Evolutionary conservation across 2,329 filamentous ascomycete genomes (phyloP).

Genomic region (Teratosphaeria nubilosa): DNA sequence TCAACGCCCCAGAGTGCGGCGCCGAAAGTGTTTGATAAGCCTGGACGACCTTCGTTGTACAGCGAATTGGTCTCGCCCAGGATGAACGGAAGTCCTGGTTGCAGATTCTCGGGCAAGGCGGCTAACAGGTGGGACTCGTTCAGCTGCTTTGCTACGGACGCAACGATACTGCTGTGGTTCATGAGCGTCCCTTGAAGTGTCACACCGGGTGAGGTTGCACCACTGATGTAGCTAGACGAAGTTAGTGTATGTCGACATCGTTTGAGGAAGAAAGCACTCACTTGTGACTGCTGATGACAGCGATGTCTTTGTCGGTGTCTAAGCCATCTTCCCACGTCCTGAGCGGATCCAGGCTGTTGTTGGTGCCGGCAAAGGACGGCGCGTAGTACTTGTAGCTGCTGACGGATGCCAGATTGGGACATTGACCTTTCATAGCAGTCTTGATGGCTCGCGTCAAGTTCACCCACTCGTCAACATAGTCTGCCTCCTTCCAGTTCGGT

Average conservation of each 20-base stretch:
- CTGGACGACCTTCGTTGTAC: conserved; percentile 51
- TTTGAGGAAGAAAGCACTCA: conserved; percentile 23
- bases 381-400: conserved; percentile 44
- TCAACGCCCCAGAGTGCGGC: conserved; percentile 56
- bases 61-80: conserved; percentile 54
- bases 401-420: conserved; percentile 38
- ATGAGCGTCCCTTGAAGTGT: conserved; percentile 53
- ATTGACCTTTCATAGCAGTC: conserved; percentile 35
- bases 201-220: conserved; percentile 48
- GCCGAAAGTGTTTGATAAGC: conserved; percentile 55
- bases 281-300: conserved; percentile 51
- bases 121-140: conserved; percentile 38
- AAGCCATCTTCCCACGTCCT: conserved; percentile 46
- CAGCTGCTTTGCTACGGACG: conserved; percentile 40
- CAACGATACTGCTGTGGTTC: conserved; percentile 49
- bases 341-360: conserved; percentile 42
- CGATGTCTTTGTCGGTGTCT: conserved; percentile 40
- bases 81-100: conserved; percentile 39
- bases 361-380: conserved; percentile 47
- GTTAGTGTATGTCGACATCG: background rate
- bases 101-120: conserved; percentile 20
- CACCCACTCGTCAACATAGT: conserved; percentile 50
- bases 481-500: conserved; percentile 42
- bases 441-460: conserved; percentile 44
- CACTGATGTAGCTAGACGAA: conserved; percentile 48